These are phyloP conservation scores for Iris macrosiphon DNA, from an alignment of 106 monocot genomes.

Conservation along the genomic window DNA sequence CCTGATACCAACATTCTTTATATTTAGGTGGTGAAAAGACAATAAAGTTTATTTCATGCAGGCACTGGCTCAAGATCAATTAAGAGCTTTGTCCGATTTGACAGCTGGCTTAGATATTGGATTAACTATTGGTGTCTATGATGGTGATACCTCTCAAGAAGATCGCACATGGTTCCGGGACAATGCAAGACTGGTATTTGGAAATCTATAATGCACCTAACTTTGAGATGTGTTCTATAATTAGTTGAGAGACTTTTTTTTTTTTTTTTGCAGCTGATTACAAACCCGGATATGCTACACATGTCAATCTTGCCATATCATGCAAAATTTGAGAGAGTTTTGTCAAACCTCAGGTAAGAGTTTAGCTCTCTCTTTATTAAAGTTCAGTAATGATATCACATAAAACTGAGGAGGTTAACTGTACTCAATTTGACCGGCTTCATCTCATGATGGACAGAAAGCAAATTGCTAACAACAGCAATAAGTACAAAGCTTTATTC, in stretches of 20 bases:
- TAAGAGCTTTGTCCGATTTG: constrained; percentile 70
- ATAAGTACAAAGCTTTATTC: no score
- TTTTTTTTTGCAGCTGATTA: constrained; percentile 69
- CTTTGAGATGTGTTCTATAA: not conserved
- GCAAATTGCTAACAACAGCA: no score
- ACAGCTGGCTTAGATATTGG: constrained; percentile 26
- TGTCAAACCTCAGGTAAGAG: constrained; percentile 83
- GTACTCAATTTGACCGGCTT: no score
- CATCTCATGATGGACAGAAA: no score
- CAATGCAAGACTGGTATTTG: constrained; percentile 69
- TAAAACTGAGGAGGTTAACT: no score
- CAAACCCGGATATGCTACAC: constrained; percentile 98
- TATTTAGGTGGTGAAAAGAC: no score
- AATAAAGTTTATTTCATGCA: no score
- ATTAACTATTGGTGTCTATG: constrained; percentile 67
- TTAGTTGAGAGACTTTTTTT: not conserved
- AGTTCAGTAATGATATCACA: no score
- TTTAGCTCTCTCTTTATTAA: not conserved
- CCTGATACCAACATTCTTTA: no score
- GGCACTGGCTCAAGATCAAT: constrained; percentile 97
- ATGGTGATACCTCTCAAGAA: constrained; percentile 76
- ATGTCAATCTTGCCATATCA: constrained; percentile 86
- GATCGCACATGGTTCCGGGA: constrained; percentile 59
- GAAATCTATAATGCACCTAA: not conserved
- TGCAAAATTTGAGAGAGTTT: constrained; percentile 57